phyloP scores from a whole-genome alignment of 352 stramenopile genomes.

The Globisporangium rhizosaccharum region DNA sequence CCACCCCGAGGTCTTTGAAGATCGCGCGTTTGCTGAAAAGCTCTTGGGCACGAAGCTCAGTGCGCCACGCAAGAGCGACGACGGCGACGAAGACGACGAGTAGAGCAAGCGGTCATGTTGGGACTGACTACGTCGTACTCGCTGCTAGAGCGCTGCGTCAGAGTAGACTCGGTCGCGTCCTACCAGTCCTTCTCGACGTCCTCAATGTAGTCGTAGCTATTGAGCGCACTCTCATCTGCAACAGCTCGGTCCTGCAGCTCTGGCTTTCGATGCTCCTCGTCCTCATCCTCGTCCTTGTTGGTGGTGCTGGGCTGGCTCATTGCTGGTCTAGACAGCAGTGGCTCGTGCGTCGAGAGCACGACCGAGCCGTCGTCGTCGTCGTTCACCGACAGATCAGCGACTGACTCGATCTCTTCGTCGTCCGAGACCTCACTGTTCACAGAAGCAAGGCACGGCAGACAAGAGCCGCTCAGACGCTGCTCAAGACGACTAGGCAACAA shows the following conservation, averaged over 20 bases:
- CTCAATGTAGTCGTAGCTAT: conserved; percentile 86
- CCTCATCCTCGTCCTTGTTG: not conserved
- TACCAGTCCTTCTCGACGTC: conserved; percentile 46
- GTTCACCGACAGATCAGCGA: conserved; percentile 47
- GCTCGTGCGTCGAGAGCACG: conserved; percentile 7
- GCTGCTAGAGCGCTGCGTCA: not conserved
- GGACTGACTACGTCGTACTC: too few species aligned
- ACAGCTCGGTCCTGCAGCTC: conserved; percentile 36
- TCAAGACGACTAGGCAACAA: not conserved
- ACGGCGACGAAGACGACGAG: conserved; percentile 16
- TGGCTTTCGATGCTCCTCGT: conserved; percentile 1
- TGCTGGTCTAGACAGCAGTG: not conserved
- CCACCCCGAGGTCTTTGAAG: conserved; percentile 65
- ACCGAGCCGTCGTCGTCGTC: conserved; percentile 31
- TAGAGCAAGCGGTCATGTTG: not conserved
- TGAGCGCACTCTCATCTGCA: conserved; percentile 56
- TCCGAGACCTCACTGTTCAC: conserved; percentile 13
- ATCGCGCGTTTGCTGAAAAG: conserved; percentile 54
- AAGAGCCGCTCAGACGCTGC: not conserved
- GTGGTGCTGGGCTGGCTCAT: too few species aligned
- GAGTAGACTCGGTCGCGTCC: not conserved
- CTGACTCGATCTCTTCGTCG: conserved; percentile 23
- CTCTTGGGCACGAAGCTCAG: conserved; percentile 37
- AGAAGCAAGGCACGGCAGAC: not conserved
- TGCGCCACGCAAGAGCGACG: conserved; percentile 15